Evolutionary conservation across 345 rosid species (phyloP).

Genomic region (Melaleuca quinquenervia): DNA sequence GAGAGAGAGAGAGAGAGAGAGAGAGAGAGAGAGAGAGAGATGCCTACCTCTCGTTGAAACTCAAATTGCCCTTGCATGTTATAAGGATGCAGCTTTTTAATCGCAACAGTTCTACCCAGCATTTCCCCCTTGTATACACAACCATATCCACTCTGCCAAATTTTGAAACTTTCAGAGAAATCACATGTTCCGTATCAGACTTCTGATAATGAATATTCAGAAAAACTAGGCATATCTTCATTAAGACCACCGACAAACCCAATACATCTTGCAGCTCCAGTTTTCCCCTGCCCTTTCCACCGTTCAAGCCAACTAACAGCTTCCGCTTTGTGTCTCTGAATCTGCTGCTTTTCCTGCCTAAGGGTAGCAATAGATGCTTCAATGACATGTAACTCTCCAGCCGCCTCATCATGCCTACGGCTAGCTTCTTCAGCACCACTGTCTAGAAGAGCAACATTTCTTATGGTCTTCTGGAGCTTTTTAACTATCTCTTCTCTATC

Average conservation of each 20-base stretch:
- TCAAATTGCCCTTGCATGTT: conserved; percentile 56
- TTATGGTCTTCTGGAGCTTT: conserved; percentile 43
- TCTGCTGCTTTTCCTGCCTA: conserved; percentile 46
- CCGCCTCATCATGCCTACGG: conserved; percentile 32
- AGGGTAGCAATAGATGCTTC: conserved; percentile 43
- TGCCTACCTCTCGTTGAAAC: conserved; percentile 60
- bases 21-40: conserved; percentile 1
- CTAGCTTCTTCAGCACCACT: conserved; percentile 32
- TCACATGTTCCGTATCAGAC: conserved; percentile 52
- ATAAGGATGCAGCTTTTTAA: conserved; percentile 48
- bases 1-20: background rate
- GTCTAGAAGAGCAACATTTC: conserved; percentile 45
- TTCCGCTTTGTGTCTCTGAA: conserved; percentile 49
- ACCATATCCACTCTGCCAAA: conserved; percentile 56
- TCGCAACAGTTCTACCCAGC: conserved; percentile 74
- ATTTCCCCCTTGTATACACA: conserved; percentile 75
- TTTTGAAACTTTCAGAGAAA: conserved; percentile 66
- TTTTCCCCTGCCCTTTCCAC: conserved; percentile 44
- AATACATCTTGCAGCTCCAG: conserved; percentile 26
- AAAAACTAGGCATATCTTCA: conserved; percentile 44
- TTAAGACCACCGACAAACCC: conserved; percentile 21
- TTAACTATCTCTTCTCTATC: conserved; percentile 32
- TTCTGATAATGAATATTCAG: conserved; percentile 49
- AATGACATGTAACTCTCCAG: conserved; percentile 32
- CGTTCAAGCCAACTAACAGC: conserved; percentile 59